A percentile compares a stretch with the other conserved stretches of the same genome.
Conservation (phyloP, 257 asterid genomes). For the Anisodus acutangulus region DNA sequence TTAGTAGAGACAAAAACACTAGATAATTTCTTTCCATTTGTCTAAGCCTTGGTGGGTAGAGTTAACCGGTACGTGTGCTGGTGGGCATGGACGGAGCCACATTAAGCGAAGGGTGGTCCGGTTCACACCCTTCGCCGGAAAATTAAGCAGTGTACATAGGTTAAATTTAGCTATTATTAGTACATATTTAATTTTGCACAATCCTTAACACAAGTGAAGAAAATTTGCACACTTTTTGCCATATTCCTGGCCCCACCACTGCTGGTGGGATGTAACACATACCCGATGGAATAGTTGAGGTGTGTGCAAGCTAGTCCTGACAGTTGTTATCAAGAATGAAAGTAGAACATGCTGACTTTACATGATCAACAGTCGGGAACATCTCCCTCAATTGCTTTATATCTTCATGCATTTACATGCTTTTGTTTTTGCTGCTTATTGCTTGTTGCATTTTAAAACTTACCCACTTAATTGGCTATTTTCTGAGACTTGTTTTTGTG, state of each 20-base stretch:
- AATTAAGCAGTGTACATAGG: too few species aligned
- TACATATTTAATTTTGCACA: too few species aligned
- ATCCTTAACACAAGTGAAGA: too few species aligned
- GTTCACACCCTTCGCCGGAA: too few species aligned
- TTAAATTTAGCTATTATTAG: too few species aligned
- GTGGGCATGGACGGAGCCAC: too few species aligned
- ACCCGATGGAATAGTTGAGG: neutral
- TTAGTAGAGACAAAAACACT: neutral
- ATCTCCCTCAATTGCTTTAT: neutral
- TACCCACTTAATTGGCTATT: neutral
- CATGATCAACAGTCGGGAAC: neutral
- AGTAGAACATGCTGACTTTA: neutral
- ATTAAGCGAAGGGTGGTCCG: too few species aligned
- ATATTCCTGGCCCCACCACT: too few species aligned
- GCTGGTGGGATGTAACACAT: neutral
- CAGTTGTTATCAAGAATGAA: neutral
- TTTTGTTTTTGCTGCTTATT: neutral
- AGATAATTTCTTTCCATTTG: neutral
- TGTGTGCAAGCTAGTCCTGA: neutral
- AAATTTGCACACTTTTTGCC: too few species aligned
- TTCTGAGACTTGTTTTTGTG: constrained; percentile 18
- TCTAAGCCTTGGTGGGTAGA: neutral
- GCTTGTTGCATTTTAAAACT: neutral
- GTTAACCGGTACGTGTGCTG: neutral
- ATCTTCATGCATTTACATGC: neutral